phyloP scores from a whole-genome alignment of 2,329 filamentous ascomycete genomes.

The Fonsecaea pedrosoi region DNA sequence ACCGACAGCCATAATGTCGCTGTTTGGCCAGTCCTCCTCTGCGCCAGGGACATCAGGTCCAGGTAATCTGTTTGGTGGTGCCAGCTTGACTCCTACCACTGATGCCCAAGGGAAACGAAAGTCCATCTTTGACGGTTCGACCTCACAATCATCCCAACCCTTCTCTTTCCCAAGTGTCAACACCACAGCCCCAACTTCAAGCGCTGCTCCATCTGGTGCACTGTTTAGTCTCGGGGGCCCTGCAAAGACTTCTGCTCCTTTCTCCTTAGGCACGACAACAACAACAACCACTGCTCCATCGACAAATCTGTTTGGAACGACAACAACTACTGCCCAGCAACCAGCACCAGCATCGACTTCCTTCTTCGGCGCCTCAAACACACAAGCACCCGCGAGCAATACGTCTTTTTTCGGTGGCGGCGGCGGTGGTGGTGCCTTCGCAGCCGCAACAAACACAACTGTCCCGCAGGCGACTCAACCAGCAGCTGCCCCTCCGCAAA shows the following conservation, averaged over 20 bases:
- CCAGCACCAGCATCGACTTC: conserved; percentile 23
- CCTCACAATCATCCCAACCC: conserved; percentile 29
- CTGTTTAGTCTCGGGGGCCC: conserved; percentile 29
- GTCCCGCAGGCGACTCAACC: conserved; percentile 20
- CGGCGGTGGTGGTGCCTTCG: too few relatives aligned
- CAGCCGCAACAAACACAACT: conserved; percentile 16
- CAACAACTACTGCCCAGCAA: conserved; percentile 26
- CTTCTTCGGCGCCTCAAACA: conserved; percentile 26
- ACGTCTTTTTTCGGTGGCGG: conserved; percentile 20
- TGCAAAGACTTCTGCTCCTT: conserved; percentile 20
- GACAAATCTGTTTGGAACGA: conserved; percentile 30
- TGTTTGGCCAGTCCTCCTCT: conserved; percentile 35
- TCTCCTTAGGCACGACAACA: conserved; percentile 24
- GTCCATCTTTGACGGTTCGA: conserved; percentile 39
- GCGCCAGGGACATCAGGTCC: conserved; percentile 24
- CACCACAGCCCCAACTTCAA: conserved; percentile 16
- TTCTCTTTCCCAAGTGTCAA: conserved; percentile 25
- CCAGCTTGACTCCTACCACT: conserved; percentile 36
- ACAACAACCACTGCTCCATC: conserved; percentile 32
- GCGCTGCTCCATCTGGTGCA: conserved; percentile 22
- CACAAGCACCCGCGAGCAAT: conserved; percentile 22
- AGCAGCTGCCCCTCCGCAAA: conserved; percentile 22
- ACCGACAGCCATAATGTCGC: conserved; percentile 32
- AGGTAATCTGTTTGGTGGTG: conserved; percentile 28
- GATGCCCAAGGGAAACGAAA: conserved; percentile 39